Evolutionary conservation across 2,329 filamentous ascomycete species (phyloP), one percentile per base, ranked within the genome.

Genomic region (Phaeosphaeria sp.): DNA sequence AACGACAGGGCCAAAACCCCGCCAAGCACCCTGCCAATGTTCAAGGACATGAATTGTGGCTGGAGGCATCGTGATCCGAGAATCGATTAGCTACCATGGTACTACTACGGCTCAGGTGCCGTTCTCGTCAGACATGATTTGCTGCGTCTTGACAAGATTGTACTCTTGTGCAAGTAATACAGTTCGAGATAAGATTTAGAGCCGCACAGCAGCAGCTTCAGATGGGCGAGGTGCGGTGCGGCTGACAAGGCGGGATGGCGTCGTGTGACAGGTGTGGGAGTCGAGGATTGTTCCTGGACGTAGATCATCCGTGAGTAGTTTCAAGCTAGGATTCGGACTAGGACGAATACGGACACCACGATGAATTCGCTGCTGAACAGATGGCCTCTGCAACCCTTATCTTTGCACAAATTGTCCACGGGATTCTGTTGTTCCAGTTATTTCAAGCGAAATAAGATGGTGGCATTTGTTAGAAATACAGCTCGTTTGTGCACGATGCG

Each of bases 1-100:
- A 65, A 68, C 61, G 60, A 61, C 55, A 54, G 51, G 33, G 51
- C 36, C 51, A 20, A 44, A 55, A 56, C 58, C 59, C 64, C 60
- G 66, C 66, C 66, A 70, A 69, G 65, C 57, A 36, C 55, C 44
- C 51, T 62, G 52, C 60, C 63, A 65, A 63, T 30, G 48, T 59
- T 63, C 57, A 58, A 51, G 51, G 55, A 54, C 44, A 49, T 43
- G 56, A 54, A 49, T 44, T 49, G 15, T 45, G 20, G 51, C 55
- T 56, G 55, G 50, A 25, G 5, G 2, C 11, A 11, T 45, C 25
- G 18, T 15, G 11, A 53, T 49, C 47, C 47, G 18, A 54, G n/a
- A 18, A 6, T 39, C 42, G 44, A 25, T 47, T 42, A 20, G 45
- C 48, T 49, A 40, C 8, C 45, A 21, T 22, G 8, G 18, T 49